These are phyloP conservation scores for Plenodomus tracheiphilus DNA, from an alignment of 2,329 filamentous ascomycete genomes.

Conservation along the genomic window DNA sequence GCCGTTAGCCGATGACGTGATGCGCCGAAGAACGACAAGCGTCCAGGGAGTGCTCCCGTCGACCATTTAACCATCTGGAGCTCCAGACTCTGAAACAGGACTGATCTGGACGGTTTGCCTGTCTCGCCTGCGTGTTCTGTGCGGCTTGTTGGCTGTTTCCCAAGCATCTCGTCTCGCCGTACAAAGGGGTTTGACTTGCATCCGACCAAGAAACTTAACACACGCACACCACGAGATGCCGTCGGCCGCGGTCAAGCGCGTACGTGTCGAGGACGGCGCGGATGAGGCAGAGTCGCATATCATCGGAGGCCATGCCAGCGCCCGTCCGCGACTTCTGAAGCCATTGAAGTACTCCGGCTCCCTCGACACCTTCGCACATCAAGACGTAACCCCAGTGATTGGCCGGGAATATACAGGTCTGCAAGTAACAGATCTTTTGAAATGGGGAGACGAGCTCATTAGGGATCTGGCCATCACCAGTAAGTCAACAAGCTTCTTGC, in stretches of 20 bases:
- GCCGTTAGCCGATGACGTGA: constrained; percentile 27
- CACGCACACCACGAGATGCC: constrained; percentile 19
- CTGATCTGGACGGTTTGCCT: too few species aligned
- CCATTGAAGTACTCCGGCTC: constrained; percentile 30
- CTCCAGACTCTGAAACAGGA: constrained; percentile 2
- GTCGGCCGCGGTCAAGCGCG: constrained; percentile 24
- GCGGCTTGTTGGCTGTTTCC: too few species aligned
- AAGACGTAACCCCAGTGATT: constrained; percentile 56
- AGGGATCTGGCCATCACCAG: constrained; percentile 59
- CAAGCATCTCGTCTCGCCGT: too few species aligned
- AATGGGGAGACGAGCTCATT: constrained; percentile 43
- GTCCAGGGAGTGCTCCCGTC: neutral
- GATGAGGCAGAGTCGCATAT: constrained; percentile 12
- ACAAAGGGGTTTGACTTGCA: too few species aligned
- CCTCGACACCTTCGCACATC: constrained; percentile 26
- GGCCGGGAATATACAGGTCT: constrained; percentile 53
- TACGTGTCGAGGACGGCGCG: constrained; percentile 8
- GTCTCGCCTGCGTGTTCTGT: too few species aligned
- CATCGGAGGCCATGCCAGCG: constrained; percentile 24
- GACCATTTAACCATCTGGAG: constrained; percentile 9
- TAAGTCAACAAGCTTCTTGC: constrained; percentile 34
- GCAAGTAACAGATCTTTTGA: constrained; percentile 34
- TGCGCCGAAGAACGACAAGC: neutral
- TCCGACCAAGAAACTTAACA: too few species aligned
- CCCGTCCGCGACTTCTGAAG: constrained; percentile 24